Percentiles rank a stretch among this genome's conserved stretches.
Evolutionary conservation across 345 rosid species (phyloP).

Genomic region (Moricandia moricandioides): DNA sequence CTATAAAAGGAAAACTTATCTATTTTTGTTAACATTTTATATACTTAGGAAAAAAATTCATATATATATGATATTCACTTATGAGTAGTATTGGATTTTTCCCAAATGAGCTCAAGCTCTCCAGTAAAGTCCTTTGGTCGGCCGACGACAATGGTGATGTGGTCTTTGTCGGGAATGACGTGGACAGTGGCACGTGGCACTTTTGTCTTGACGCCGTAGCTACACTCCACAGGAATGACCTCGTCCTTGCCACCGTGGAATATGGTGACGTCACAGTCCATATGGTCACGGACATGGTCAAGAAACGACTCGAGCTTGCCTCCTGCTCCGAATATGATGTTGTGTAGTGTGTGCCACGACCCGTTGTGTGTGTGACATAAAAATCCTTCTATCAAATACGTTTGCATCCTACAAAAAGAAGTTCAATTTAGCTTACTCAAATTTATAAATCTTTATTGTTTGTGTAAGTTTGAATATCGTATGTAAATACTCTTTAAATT

Average conservation of each 20-base stretch:
- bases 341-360: conserved; percentile 96
- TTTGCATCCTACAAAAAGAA: conserved; percentile 37
- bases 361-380: conserved; percentile 89
- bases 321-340: conserved; percentile 83
- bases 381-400: conserved; percentile 85
- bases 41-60: not conserved
- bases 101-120: conserved; percentile 78
- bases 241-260: conserved; percentile 80
- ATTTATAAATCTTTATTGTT: not conserved
- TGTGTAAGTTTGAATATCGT: too few relatives aligned
- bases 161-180: conserved; percentile 62
- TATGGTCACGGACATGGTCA: conserved; percentile 56
- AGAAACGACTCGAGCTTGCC: conserved; percentile 72
- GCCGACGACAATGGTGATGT: conserved; percentile 81
- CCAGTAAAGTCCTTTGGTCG: conserved; percentile 72
- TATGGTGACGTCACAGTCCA: conserved; percentile 62
- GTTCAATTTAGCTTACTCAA: not conserved
- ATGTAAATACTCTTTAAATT: too few relatives aligned
- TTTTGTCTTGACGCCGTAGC: conserved; percentile 55
- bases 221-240: conserved; percentile 83
- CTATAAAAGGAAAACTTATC: not conserved
- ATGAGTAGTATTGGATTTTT: conserved; percentile 25
- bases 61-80: conserved; percentile 16
- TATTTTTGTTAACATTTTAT: not conserved
- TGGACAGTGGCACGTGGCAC: conserved; percentile 60